phyloP scores from a whole-genome alignment of 2,329 filamentous ascomycete species.

The Colletotrichum sp. region DNA sequence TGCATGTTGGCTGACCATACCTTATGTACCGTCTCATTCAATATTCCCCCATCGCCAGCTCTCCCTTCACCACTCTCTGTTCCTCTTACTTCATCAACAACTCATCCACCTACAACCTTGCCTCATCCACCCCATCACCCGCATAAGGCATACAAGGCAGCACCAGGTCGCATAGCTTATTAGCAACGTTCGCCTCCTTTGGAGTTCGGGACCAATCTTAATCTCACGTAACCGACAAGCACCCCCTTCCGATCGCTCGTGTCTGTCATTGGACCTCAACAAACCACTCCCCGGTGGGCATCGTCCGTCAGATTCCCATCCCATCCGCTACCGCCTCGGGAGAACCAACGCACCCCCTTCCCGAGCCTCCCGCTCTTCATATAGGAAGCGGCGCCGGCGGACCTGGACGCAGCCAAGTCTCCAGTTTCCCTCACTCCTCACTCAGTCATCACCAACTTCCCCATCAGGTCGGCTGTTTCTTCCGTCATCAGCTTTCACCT shows the following conservation, averaged over 20 bases:
- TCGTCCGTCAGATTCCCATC: slow-evolving; percentile 6
- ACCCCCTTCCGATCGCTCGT: neutral
- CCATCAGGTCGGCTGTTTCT: neutral
- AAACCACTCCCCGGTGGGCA: neutral
- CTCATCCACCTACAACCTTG: neutral
- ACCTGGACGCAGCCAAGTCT: slow-evolving; percentile 5
- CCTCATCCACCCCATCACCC: neutral
- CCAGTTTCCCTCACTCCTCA: neutral
- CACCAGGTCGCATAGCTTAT: neutral
- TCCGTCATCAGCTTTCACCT: neutral
- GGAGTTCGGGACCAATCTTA: neutral
- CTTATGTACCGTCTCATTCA: neutral
- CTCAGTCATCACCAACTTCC: neutral
- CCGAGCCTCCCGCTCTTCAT: slow-evolving; percentile 16
- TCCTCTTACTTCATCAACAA: neutral
- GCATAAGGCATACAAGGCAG: neutral
- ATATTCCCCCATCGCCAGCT: neutral
- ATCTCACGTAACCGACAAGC: slow-evolving; percentile 8
- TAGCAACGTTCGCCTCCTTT: neutral
- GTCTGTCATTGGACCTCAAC: neutral
- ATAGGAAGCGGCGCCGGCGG: slow-evolving; percentile 8
- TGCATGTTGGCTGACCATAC: neutral
- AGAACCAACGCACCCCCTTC: neutral
- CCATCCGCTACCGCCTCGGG: slow-evolving; percentile 1
- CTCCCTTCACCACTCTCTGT: neutral